phyloP scores from a whole-genome alignment of 768 basidiomycete genomes.

The Ephemerocybe angulata region DNA sequence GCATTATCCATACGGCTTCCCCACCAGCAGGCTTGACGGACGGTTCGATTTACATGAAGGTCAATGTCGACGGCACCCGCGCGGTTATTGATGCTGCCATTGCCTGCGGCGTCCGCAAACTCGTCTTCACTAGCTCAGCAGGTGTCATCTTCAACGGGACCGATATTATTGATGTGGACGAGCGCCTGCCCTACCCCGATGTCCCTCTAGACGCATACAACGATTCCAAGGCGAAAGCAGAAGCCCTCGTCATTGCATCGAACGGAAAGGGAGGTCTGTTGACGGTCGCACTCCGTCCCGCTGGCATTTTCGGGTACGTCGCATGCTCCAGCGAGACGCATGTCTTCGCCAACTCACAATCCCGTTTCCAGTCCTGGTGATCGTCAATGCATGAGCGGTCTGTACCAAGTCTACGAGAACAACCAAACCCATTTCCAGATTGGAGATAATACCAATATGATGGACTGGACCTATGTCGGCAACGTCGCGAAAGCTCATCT shows the following conservation, averaged over 20 bases:
- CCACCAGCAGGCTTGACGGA: conserved; percentile 63
- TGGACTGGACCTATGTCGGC: conserved; percentile 95
- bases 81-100: conserved; percentile 81
- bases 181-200: conserved; percentile 72
- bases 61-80: conserved; percentile 90
- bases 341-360: conserved; percentile 3
- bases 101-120: conserved; percentile 67
- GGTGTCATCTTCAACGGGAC: conserved; percentile 85
- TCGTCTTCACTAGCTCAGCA: conserved; percentile 93
- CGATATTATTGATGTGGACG: conserved; percentile 83
- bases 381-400: conserved; percentile 76
- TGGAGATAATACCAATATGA: conserved; percentile 88
- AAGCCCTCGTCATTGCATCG: conserved; percentile 76
- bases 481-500: conserved; percentile 94
- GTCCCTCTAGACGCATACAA: conserved; percentile 88
- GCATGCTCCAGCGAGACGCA: not conserved
- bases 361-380: conserved; percentile 72
- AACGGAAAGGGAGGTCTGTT: conserved; percentile 82
- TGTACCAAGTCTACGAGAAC: conserved; percentile 73
- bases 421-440: conserved; percentile 91
- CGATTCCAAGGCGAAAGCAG: conserved; percentile 88
- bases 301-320: conserved; percentile 91
- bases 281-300: conserved; percentile 87
- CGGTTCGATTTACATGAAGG: conserved; percentile 77
- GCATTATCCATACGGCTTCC: conserved; percentile 95